Evolutionary conservation across 805 yeast species (phyloP), one percentile per base, ranked within the genome.

Genomic region (Kodamaea kaohsiungensis): DNA sequence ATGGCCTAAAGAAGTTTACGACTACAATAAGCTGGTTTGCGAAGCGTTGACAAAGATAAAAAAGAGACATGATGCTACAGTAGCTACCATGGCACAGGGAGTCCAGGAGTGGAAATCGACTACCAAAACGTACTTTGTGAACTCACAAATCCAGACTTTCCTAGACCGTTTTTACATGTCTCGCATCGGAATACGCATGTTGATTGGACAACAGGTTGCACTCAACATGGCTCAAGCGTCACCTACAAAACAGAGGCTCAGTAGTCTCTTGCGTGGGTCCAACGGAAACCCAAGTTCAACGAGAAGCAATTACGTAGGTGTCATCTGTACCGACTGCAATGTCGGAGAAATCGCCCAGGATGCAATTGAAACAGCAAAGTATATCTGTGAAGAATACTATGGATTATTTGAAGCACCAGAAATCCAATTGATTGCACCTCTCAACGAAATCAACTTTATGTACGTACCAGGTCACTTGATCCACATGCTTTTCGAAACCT

Each of bases 141-240:
- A 88, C 64, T 79, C 85, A 51, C 83, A 89, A 10, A 84, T 91
- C 37, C 96, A 91, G 70, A 79, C 84, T 13, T 91, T 91, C 65
- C 75, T 91, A 58, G 97, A 91, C 71, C 71, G 95, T 33, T 91
- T 91, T 66, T 91, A 91, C 75, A 86, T 91, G 91, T 86, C 91
- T 51, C 79, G 97, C 55, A 91, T 91, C 57, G 97, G 97, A 1
- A 91, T 91, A 56, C 80, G 97, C 59, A 91, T 91, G 96, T 79
- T 91, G 42, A 89, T 91, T 64, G 97, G 97, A n/a, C 97, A 91
- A 72, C 96, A 91, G 63, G 87, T 91, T 59, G 93, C 97, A 1
- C 78, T 91, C 50, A 86, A 85, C 71, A 81, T 82, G 77, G 85
- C 87, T 48, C 88, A 87, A 61, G 72, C 72, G 16, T 71, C 72